Evolutionary conservation across 176 grass and related monocot species (phyloP), one percentile per base, ranked within the genome.

Genomic region (Aegilops longissima): DNA sequence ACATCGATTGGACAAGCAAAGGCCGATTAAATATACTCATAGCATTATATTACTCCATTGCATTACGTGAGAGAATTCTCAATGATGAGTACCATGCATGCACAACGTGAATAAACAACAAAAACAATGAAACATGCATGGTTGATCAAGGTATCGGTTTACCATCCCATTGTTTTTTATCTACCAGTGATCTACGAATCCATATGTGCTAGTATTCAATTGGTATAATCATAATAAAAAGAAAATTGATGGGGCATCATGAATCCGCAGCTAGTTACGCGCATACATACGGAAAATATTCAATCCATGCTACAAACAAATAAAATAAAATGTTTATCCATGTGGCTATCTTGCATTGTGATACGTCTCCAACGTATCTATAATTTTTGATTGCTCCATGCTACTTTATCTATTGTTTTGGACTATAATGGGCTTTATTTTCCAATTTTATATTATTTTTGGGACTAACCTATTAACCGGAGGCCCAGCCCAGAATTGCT

Each of bases 1-100:
- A 12, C 29, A 29, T 35, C 49, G 47, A 51, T 5, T 14, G 49
- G 14, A 61, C 83, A 89, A 89, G 70, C 77, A 81, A 85, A 69
- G 11, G 6, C 18, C 54, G 18, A 12, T 6, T 34, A 68, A 14
- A 23, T 77, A 25, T 83, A 52, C 13, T 62, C 6, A 33, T 31
- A 30, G 24, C 24, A 65, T 65, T 65, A 65, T 65, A 29, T 6
- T 65, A 65, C 11, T 64, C 4, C 4, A 23, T 77, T 4, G 17
- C 58, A 56, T 68, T 68, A 76, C 86, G 71, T 76, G 20, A 62
- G 34, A 86, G 42, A 66, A 80, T 63, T 49, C 58, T 24, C 30
- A 17, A 29, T 66, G 47, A 56, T 70, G 34, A 40, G 66, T 11
- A 11, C 8, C 16, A 45, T 73, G 69, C 45, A 9, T 8, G 58